Percentiles rank a stretch among this genome's conserved stretches.
Evolutionary conservation across 306 rosid species (phyloP).

Genomic region (Quercus alba): DNA sequence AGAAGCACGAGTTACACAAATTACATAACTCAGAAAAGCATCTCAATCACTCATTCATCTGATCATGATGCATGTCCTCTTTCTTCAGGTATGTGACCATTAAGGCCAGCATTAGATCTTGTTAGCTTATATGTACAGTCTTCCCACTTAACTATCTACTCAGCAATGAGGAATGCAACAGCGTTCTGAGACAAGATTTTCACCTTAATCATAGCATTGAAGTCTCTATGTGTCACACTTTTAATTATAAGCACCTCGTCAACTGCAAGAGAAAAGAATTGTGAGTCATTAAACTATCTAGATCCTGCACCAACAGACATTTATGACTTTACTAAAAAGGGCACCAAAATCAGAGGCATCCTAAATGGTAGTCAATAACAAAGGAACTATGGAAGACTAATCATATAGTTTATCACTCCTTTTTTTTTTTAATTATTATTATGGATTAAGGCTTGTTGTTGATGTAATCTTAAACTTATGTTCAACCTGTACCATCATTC

Average conservation of each 20-base stretch:
- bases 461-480: no score
- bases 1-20: not conserved
- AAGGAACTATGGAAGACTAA: not conserved
- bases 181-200: constrained; percentile 22
- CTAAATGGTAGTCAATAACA: not conserved
- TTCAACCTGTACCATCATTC: no score
- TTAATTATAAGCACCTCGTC: constrained; percentile 87
- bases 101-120: no score
- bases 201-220: constrained; percentile 87
- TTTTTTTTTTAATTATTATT: no score
- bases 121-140: no score
- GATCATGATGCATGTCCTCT: not conserved
- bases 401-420: not conserved
- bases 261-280: constrained; percentile 44
- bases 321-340: not conserved
- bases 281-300: constrained; percentile 2
- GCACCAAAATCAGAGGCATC: not conserved
- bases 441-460: no score
- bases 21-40: not conserved
- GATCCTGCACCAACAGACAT: constrained; percentile 5
- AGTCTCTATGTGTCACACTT: constrained; percentile 81
- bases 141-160: no score
- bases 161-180: no score
- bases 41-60: not conserved
- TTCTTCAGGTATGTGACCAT: not conserved